These are phyloP conservation scores for Pinguiococcus pyrenoidosus DNA, from an alignment of 108 stramenopile species.

Conservation along the genomic window DNA sequence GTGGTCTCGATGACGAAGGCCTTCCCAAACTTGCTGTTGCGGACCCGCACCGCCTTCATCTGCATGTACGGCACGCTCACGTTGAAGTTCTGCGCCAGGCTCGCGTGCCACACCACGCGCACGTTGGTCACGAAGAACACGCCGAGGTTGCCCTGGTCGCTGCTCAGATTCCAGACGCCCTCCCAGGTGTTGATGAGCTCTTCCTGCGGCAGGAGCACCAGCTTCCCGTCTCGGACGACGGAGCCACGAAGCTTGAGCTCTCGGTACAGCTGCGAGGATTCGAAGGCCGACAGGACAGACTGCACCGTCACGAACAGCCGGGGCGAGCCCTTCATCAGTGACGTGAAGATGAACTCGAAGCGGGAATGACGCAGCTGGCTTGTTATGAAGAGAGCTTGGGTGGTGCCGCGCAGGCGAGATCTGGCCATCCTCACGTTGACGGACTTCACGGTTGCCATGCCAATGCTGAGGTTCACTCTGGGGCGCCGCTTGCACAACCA, in stretches of 20 bases:
- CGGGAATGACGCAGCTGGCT: slow-evolving; percentile 18
- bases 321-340: slow-evolving; percentile 41
- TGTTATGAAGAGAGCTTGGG: slow-evolving; percentile 46
- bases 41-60: slow-evolving; percentile 31
- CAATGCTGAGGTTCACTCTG: slow-evolving; percentile 35
- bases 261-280: slow-evolving; percentile 46
- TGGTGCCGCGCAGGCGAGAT: slow-evolving; percentile 33
- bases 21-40: slow-evolving; percentile 43
- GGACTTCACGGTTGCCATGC: slow-evolving; percentile 21
- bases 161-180: slow-evolving; percentile 47
- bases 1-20: slow-evolving; percentile 47
- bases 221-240: slow-evolving; percentile 17
- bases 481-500: slow-evolving; percentile 39
- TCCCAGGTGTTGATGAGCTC: slow-evolving; percentile 27
- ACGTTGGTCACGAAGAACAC: slow-evolving; percentile 48
- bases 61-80: slow-evolving; percentile 52
- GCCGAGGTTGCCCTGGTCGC: slow-evolving; percentile 53
- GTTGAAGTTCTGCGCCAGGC: slow-evolving; percentile 53
- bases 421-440: slow-evolving; percentile 33
- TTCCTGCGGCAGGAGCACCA: slow-evolving; percentile 38
- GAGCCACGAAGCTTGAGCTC: slow-evolving; percentile 49
- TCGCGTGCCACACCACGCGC: slow-evolving; percentile 50
- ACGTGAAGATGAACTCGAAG: slow-evolving; percentile 54
- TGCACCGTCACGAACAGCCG: slow-evolving; percentile 50
- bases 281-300: slow-evolving; percentile 45